Conservation (phyloP, 2,329 filamentous ascomycete genomes). For the Ophiostoma triangulosporum region DNA sequence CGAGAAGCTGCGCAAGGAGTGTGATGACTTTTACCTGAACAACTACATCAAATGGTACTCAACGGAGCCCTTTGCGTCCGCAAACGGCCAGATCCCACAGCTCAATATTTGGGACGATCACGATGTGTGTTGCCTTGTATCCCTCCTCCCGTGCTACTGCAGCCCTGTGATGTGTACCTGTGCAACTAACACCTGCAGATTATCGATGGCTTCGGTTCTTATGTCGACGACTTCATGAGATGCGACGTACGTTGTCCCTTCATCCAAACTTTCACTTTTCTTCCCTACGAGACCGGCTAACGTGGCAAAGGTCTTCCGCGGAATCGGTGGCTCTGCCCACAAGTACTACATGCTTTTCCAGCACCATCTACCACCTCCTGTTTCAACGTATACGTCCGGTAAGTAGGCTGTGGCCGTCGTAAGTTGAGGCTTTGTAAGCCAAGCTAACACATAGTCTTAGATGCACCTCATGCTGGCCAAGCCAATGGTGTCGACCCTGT, state of each 20-base stretch:
- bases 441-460: constrained; percentile 12
- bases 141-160: not conserved
- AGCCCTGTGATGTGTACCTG: not conserved
- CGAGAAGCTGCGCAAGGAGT: constrained; percentile 62
- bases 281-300: not conserved
- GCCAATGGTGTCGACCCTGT: constrained; percentile 37
- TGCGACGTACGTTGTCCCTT: constrained; percentile 30
- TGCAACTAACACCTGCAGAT: constrained; percentile 44
- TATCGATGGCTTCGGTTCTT: constrained; percentile 87
- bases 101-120: constrained; percentile 98
- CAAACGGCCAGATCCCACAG: constrained; percentile 86
- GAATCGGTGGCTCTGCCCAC: constrained; percentile 81
- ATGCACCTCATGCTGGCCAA: constrained; percentile 24
- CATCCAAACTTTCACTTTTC: not conserved
- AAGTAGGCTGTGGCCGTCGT: constrained; percentile 2
- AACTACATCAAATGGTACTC: constrained; percentile 63
- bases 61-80: constrained; percentile 69
- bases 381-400: constrained; percentile 75
- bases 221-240: constrained; percentile 85
- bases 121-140: constrained; percentile 39
- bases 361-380: constrained; percentile 76
- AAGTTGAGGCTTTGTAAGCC: not conserved
- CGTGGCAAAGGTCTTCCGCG: constrained; percentile 60
- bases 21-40: constrained; percentile 83
- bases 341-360: constrained; percentile 99